Conservation (phyloP, 2,329 filamentous ascomycete species). For the Arthroderma uncinatum region DNA sequence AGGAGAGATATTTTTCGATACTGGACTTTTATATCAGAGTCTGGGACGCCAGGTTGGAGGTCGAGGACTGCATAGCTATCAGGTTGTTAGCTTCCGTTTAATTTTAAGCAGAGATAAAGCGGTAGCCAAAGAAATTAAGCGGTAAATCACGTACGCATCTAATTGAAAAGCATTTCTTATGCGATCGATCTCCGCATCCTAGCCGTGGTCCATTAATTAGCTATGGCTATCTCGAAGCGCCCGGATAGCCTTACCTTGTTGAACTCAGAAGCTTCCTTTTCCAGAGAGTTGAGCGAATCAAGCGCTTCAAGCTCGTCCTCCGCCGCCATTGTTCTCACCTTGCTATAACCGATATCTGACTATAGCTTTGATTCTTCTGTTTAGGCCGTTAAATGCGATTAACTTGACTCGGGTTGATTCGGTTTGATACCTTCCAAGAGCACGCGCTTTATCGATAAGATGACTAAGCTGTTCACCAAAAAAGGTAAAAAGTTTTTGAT, state of each 20-base stretch:
- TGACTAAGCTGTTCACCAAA: constrained; percentile 7
- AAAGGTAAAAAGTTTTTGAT: not conserved
- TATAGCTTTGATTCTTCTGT: not conserved
- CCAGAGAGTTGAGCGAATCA: constrained; percentile 69
- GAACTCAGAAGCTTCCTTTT: constrained; percentile 78
- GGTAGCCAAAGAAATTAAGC: not conserved
- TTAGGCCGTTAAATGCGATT: not conserved
- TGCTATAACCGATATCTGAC: not conserved
- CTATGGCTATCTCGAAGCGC: not conserved
- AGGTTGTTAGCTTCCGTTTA: not conserved
- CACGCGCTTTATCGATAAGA: constrained; percentile 10
- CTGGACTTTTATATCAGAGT: constrained; percentile 85
- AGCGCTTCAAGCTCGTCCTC: constrained; percentile 43
- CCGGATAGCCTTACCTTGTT: constrained; percentile 55
- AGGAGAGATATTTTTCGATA: constrained; percentile 98
- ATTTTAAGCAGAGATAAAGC: not conserved
- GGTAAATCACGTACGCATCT: constrained; percentile 46
- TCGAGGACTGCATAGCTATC: constrained; percentile 80
- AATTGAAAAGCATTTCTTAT: constrained; percentile 83
- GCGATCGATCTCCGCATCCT: constrained; percentile 93
- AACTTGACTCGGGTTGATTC: not conserved
- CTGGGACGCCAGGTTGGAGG: constrained; percentile 86
- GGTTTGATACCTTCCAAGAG: not conserved
- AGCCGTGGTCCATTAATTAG: constrained; percentile 5
- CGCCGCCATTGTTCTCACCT: constrained; percentile 40